Conservation (phyloP, 352 stramenopile genomes). For the Globisporangium abappressorium region DNA sequence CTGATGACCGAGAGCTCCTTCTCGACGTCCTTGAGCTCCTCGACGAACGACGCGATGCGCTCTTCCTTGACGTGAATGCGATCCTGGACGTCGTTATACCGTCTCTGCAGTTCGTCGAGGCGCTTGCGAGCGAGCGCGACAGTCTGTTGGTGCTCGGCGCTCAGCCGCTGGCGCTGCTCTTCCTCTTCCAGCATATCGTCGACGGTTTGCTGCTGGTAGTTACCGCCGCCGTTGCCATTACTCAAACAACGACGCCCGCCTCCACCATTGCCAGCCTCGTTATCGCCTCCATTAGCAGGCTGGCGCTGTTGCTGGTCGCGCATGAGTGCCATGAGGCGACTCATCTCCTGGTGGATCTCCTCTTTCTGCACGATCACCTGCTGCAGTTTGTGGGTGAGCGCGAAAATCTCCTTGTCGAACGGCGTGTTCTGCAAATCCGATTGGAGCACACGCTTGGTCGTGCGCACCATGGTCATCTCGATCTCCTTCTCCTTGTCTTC, state of each 20-base stretch:
- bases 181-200: constrained; percentile 21
- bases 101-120: constrained; percentile 39
- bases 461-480: constrained; percentile 61
- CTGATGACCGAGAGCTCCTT: constrained; percentile 53
- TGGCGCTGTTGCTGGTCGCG: constrained; percentile 14
- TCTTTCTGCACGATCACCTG: constrained; percentile 75
- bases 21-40: constrained; percentile 62
- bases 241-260: background rate
- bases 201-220: constrained; percentile 11
- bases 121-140: constrained; percentile 13
- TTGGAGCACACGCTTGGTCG: constrained; percentile 69
- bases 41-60: constrained; percentile 40
- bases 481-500: constrained; percentile 75
- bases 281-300: background rate
- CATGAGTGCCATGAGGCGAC: constrained; percentile 42
- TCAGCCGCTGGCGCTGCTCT: constrained; percentile 15
- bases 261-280: background rate
- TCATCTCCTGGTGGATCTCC: constrained; percentile 74
- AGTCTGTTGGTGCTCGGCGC: constrained; percentile 39
- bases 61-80: constrained; percentile 54
- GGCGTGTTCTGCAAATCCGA: constrained; percentile 37
- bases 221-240: background rate
- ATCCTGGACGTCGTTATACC: constrained; percentile 42
- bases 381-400: constrained; percentile 69
- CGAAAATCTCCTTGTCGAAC: constrained; percentile 81